Evolutionary conservation across 495 filamentous ascomycete genomes (phyloP).

Genomic region (Trichocladium uniseriatum): DNA sequence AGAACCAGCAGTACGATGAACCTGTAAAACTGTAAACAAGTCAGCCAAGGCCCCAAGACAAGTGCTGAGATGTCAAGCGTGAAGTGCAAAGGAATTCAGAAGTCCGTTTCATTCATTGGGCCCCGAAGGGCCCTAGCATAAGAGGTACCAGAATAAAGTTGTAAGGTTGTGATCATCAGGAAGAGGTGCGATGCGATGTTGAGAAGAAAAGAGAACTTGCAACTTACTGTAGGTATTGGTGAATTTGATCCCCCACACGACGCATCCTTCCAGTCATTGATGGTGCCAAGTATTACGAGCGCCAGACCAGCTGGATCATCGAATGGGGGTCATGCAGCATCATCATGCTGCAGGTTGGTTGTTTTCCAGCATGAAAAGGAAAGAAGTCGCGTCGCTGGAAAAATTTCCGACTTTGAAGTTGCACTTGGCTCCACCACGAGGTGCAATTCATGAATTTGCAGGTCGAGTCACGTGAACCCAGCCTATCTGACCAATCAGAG

Average conservation of each 20-base stretch:
- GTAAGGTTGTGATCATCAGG: conserved; percentile 41
- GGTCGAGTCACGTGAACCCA: conserved; percentile 4
- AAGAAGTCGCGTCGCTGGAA: background rate
- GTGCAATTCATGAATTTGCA: background rate
- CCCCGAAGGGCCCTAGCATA: conserved; percentile 45
- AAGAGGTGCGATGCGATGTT: conserved; percentile 11
- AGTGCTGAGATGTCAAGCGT: background rate
- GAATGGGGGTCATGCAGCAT: too few species aligned
- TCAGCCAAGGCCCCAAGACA: conserved; percentile 12
- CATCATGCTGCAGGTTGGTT: background rate
- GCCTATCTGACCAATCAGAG: conserved; percentile 1
- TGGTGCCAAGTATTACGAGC: too few species aligned
- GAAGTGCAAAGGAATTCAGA: conserved; percentile 37
- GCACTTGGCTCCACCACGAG: background rate
- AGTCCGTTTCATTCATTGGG: conserved; percentile 53
- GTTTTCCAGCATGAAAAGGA: background rate
- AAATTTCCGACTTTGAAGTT: conserved; percentile 9
- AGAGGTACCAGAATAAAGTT: conserved; percentile 55
- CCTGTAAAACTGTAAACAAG: conserved; percentile 2
- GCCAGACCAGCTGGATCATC: too few species aligned
- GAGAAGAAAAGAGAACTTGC: background rate
- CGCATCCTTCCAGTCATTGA: too few species aligned
- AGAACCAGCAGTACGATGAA: background rate
- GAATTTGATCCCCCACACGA: too few species aligned
- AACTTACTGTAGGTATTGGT: conserved; percentile 8